These are phyloP conservation scores for Saccharomycopsis babjevae DNA, from an alignment of 805 yeast genomes.

Conservation along the genomic window DNA sequence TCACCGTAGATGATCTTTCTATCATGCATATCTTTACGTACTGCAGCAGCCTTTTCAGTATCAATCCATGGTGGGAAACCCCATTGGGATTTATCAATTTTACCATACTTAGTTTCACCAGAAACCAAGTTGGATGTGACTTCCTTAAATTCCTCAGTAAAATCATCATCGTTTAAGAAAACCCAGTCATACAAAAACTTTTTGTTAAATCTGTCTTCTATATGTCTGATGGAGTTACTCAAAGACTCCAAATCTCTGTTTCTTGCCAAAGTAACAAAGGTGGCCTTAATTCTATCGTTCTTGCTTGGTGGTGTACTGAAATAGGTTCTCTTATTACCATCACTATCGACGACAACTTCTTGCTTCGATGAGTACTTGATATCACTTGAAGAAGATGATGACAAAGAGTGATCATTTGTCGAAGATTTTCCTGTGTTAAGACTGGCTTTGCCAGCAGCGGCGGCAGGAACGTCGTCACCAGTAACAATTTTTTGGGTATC, in stretches of 20 bases:
- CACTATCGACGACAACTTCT: constrained; percentile 4
- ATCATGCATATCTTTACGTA: constrained; percentile 42
- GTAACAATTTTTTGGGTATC: background rate
- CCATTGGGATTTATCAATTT: constrained; percentile 82
- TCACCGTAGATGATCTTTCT: constrained; percentile 52
- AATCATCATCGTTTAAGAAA: constrained; percentile 79
- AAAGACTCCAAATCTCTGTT: constrained; percentile 59
- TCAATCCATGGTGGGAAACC: constrained; percentile 79
- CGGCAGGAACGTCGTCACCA: background rate
- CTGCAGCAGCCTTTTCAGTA: constrained; percentile 48
- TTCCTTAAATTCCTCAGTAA: constrained; percentile 68
- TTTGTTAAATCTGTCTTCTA: constrained; percentile 83
- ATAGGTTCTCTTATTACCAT: constrained; percentile 14
- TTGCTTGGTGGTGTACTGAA: constrained; percentile 22
- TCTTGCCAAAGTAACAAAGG: constrained; percentile 74
- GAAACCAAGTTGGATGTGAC: constrained; percentile 59
- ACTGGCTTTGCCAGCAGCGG: background rate
- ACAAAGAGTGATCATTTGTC: background rate
- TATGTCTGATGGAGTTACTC: constrained; percentile 54
- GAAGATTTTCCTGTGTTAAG: background rate
- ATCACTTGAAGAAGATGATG: background rate
- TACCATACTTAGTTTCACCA: constrained; percentile 70
- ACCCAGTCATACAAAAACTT: constrained; percentile 90
- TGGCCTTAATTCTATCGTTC: constrained; percentile 48
- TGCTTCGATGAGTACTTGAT: background rate